Evolutionary conservation across 345 rosid species (phyloP).

Genomic region (Euclidium syriacum): DNA sequence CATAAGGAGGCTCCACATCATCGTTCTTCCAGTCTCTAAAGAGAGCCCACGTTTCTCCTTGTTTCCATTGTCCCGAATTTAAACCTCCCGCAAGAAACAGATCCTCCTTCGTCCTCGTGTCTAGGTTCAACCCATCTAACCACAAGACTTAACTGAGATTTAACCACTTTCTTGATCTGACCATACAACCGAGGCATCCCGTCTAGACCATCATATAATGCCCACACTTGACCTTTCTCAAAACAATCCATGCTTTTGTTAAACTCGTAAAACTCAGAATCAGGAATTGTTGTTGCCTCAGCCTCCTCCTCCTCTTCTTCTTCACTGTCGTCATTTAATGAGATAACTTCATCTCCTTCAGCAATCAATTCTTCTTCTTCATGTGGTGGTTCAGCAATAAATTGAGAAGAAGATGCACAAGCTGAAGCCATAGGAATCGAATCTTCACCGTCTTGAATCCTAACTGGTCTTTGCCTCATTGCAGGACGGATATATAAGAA

Average conservation of each 20-base stretch:
- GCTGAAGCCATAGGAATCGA: neutral
- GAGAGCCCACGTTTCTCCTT: constrained; percentile 89
- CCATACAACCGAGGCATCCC: constrained; percentile 78
- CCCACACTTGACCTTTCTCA: constrained; percentile 63
- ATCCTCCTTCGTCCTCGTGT: neutral
- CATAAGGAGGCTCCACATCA: constrained; percentile 43
- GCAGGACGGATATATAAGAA: neutral
- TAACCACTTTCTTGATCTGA: constrained; percentile 39
- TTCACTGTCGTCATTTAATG: neutral
- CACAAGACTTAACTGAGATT: constrained; percentile 38
- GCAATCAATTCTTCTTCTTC: constrained; percentile 12
- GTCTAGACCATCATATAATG: constrained; percentile 62
- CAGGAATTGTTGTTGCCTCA: constrained; percentile 30
- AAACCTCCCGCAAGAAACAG: constrained; percentile 62
- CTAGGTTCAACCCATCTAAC: constrained; percentile 61
- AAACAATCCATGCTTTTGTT: constrained; percentile 43
- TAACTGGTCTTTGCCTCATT: neutral
- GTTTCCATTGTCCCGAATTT: constrained; percentile 27
- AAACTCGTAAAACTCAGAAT: constrained; percentile 70
- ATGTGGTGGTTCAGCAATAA: constrained; percentile 1
- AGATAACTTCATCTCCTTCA: constrained; percentile 10
- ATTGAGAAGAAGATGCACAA: neutral
- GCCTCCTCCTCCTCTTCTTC: constrained; percentile 16
- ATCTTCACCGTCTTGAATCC: constrained; percentile 6
- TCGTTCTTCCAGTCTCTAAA: constrained; percentile 62